Conservation (phyloP, 2,329 filamentous ascomycete genomes). For the Thielaviopsis punctulata region DNA sequence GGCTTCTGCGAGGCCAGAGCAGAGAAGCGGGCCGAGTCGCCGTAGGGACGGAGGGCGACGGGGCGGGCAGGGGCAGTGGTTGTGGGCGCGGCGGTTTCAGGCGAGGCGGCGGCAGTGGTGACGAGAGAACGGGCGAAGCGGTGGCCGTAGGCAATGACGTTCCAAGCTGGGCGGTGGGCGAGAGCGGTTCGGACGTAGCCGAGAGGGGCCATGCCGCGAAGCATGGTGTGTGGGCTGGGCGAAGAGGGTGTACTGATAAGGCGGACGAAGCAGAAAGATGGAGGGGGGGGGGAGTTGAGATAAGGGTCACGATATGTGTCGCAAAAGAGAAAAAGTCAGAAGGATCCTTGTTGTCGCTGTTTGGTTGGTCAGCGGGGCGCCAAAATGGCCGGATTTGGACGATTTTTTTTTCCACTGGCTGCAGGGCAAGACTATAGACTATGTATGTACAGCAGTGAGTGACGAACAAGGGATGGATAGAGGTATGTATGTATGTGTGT, state of each 20-base stretch:
- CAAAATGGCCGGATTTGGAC: not conserved
- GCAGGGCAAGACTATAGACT: not conserved
- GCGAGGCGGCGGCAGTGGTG: not conserved
- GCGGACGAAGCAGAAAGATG: not conserved
- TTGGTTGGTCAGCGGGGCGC: not conserved
- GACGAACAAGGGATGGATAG: not conserved
- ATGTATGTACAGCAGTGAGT: not conserved
- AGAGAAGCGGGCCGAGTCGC: conserved; percentile 3
- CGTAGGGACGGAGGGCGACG: conserved; percentile 3
- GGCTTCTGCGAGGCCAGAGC: conserved; percentile 5
- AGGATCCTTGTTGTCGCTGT: not conserved
- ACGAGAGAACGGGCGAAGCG: not conserved
- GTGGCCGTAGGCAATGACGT: not conserved
- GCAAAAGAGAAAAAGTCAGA: not conserved
- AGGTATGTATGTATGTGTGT: too few species aligned
- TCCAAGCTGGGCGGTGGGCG: conserved; percentile 7
- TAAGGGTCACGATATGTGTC: not conserved
- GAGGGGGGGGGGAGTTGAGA: not conserved
- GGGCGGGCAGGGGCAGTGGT: not conserved
- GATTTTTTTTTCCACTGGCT: not conserved
- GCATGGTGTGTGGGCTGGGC: not conserved
- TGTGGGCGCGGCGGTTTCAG: not conserved
- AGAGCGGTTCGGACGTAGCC: conserved; percentile 1
- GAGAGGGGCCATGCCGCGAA: conserved; percentile 1
- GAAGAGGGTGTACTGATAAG: too few species aligned